Evolutionary conservation across 1,284 basidiomycete species (phyloP).

Genomic region (Pascua guehoae): DNA sequence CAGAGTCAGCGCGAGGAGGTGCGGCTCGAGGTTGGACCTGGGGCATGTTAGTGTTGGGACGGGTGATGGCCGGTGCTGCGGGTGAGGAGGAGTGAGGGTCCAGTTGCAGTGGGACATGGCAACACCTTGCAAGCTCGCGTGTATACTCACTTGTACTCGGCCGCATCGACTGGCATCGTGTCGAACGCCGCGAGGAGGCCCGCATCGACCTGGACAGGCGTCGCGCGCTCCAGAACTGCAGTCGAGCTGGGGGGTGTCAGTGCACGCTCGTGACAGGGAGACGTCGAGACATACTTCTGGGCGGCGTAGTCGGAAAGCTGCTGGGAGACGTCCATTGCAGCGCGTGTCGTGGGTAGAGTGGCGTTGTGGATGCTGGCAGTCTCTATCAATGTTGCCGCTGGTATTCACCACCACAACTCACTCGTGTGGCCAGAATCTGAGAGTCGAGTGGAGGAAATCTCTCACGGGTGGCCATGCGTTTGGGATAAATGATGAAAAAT

Average conservation of each 20-base stretch:
- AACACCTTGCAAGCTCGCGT: not conserved
- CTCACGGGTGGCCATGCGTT: not conserved
- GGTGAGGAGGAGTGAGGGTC: not conserved
- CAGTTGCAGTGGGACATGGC: too few relatives aligned
- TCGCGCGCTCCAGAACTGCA: conserved; percentile 66
- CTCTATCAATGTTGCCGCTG: not conserved
- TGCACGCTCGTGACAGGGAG: too few relatives aligned
- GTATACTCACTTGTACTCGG: conserved; percentile 65
- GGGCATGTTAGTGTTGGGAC: not conserved
- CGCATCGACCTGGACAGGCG: conserved; percentile 74
- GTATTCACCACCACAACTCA: not conserved
- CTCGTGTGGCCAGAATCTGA: not conserved
- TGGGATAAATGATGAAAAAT: conserved; percentile 13
- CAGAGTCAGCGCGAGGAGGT: conserved; percentile 74
- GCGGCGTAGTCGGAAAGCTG: conserved; percentile 39
- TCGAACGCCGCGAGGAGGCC: conserved; percentile 84
- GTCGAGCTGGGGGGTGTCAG: conserved; percentile 5
- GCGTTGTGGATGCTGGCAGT: not conserved
- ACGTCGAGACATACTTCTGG: conserved; percentile 33
- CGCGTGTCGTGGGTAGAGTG: conserved; percentile 3
- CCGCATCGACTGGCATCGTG: conserved; percentile 74
- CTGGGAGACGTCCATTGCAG: conserved; percentile 42
- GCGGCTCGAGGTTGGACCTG: conserved; percentile 72
- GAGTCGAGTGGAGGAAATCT: conserved; percentile 2
- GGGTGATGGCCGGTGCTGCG: too few relatives aligned